Percentiles rank a stretch among this genome's conserved stretches.
phyloP scores from a whole-genome alignment of 768 basidiomycete species.

The Pholiota conissans region DNA sequence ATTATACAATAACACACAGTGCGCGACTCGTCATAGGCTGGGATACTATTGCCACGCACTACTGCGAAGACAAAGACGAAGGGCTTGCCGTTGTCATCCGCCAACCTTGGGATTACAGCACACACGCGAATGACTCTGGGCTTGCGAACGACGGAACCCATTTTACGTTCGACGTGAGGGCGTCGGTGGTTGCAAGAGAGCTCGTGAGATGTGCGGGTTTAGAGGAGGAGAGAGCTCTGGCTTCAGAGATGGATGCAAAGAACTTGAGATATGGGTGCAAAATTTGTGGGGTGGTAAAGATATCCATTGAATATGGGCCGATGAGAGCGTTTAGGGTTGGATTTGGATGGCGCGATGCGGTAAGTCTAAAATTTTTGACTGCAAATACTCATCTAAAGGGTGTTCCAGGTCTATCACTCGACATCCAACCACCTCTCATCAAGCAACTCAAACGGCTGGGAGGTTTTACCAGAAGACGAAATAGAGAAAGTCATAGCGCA shows the following conservation, averaged over 20 bases:
- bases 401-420: too few relatives aligned
- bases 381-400: too few relatives aligned
- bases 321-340: background rate
- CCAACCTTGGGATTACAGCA: background rate
- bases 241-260: too few relatives aligned
- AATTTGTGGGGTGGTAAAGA: background rate
- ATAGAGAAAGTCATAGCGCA: conserved; percentile 1
- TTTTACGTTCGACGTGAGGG: background rate
- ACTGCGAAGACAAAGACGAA: background rate
- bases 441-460: background rate
- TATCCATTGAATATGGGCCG: too few relatives aligned
- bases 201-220: too few relatives aligned
- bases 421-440: background rate
- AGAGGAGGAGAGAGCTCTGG: too few relatives aligned
- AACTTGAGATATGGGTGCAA: too few relatives aligned
- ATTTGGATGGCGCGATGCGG: conserved; percentile 9
- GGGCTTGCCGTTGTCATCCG: background rate
- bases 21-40: too few relatives aligned
- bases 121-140: too few relatives aligned
- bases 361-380: too few relatives aligned
- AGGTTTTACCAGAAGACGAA: background rate
- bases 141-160: background rate
- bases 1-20: background rate
- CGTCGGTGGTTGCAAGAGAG: too few relatives aligned
- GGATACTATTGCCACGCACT: background rate